A percentile compares a stretch with the other conserved stretches of the same genome.
phyloP scores from a whole-genome alignment of 768 basidiomycete species.

The Suillus subaureus region DNA sequence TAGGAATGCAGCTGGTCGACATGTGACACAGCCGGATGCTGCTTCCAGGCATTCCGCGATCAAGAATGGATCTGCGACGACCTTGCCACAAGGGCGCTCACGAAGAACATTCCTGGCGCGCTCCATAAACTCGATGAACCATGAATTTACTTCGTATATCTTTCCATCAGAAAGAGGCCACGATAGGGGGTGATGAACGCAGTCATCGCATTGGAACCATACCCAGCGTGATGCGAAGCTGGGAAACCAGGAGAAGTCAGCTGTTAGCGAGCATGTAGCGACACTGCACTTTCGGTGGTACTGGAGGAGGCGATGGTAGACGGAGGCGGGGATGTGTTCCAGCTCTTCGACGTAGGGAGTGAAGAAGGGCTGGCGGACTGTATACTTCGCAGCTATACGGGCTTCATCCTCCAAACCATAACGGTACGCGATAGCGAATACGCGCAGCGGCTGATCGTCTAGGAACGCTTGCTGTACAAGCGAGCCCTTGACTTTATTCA shows the following conservation, averaged over 20 bases:
- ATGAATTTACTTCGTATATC: constrained; percentile 37
- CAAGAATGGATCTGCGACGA: constrained; percentile 31
- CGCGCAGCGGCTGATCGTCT: constrained; percentile 35
- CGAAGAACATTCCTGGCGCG: constrained; percentile 31
- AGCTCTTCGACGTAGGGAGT: constrained; percentile 39
- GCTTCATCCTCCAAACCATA: constrained; percentile 37
- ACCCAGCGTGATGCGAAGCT: constrained; percentile 38
- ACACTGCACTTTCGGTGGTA: constrained; percentile 38
- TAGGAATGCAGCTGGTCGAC: constrained; percentile 32
- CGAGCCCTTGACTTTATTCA: constrained; percentile 29
- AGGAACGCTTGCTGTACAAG: constrained; percentile 29
- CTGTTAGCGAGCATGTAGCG: constrained; percentile 32
- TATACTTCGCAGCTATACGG: constrained; percentile 36
- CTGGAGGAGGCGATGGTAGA: constrained; percentile 38
- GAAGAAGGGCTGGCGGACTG: constrained; percentile 37
- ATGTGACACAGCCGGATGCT: constrained; percentile 29
- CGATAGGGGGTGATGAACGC: constrained; percentile 34
- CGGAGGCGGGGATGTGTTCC: constrained; percentile 38
- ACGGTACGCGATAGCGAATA: constrained; percentile 42
- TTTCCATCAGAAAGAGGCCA: constrained; percentile 38
- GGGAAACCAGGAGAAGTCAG: constrained; percentile 40
- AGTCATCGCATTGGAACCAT: constrained; percentile 42
- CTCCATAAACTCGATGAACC: constrained; percentile 39
- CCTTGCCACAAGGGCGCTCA: constrained; percentile 34
- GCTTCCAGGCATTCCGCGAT: constrained; percentile 34